Conservation (phyloP, 352 stramenopile species). For the Aphanomyces cochlioides region DNA sequence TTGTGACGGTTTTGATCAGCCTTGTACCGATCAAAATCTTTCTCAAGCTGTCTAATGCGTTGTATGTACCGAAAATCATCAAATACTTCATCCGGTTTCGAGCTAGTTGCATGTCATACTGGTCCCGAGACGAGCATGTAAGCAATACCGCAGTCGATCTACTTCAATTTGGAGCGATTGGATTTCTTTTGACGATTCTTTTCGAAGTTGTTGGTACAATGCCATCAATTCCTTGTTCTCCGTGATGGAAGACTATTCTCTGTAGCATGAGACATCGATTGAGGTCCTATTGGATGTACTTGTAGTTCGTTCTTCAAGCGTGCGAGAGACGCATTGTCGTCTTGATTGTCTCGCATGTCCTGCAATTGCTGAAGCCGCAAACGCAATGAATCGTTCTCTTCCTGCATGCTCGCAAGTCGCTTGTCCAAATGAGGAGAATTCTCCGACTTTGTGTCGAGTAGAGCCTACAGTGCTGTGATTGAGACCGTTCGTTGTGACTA, state of each 20-base stretch:
- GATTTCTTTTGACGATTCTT: constrained; percentile 53
- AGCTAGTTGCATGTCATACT: neutral
- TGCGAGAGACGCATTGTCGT: constrained; percentile 17
- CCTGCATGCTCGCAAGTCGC: constrained; percentile 30
- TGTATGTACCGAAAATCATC: constrained; percentile 11
- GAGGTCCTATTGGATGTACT: constrained; percentile 33
- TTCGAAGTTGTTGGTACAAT: constrained; percentile 65
- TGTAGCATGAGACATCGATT: constrained; percentile 40
- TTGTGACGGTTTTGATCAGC: constrained; percentile 14
- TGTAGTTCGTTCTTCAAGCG: constrained; percentile 33
- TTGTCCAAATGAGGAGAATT: constrained; percentile 33
- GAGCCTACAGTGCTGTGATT: constrained; percentile 13
- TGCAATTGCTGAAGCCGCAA: constrained; percentile 30
- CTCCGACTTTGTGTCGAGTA: constrained; percentile 7
- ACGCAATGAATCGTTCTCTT: constrained; percentile 48
- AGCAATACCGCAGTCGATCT: neutral
- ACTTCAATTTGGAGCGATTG: constrained; percentile 37
- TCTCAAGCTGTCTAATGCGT: constrained; percentile 26
- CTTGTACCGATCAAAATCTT: constrained; percentile 1
- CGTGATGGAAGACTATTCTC: constrained; percentile 46
- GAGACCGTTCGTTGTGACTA: neutral
- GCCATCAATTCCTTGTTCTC: constrained; percentile 74
- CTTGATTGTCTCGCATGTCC: neutral
- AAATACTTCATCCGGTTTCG: neutral
- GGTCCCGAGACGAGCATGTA: neutral